These are phyloP conservation scores for Antitrichia curtipendula DNA, from an alignment of 225 moss, liverwort and hornwort species.

Conservation along the genomic window DNA sequence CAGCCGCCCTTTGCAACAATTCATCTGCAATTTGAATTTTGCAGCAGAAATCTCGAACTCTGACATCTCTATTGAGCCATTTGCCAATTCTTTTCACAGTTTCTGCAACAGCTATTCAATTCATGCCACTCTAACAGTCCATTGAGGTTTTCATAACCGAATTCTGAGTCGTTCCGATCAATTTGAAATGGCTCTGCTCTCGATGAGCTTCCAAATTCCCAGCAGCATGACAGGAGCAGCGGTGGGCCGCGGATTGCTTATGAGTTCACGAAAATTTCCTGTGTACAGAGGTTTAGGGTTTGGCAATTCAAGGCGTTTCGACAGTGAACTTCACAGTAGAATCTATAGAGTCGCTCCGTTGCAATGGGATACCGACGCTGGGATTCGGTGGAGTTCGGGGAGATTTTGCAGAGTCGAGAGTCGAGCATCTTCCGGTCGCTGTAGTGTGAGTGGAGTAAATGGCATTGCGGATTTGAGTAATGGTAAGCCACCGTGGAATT, in stretches of 20 bases:
- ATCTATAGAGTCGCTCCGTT: neutral
- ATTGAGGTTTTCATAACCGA: neutral
- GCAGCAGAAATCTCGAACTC: neutral
- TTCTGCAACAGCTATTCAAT: neutral
- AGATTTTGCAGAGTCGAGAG: neutral
- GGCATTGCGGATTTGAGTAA: neutral
- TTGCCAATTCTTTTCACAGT: neutral
- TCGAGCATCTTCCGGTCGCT: neutral
- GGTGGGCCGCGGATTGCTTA: neutral
- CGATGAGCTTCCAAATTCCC: neutral
- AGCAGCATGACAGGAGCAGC: neutral
- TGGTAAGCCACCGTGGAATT: neutral
- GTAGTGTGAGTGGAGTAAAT: neutral
- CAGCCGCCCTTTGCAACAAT: neutral
- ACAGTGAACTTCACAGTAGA: neutral
- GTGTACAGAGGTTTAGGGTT: constrained; percentile 1
- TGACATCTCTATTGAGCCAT: neutral
- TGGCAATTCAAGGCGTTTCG: neutral
- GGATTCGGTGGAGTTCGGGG: neutral
- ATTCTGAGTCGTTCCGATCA: neutral
- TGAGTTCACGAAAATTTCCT: neutral
- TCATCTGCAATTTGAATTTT: neutral
- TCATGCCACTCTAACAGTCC: neutral
- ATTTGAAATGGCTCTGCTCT: neutral
- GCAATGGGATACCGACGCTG: neutral